A percentile compares a stretch with the other conserved stretches of the same genome.
phyloP scores from a whole-genome alignment of 441 rosid genomes.

The Capsella rubella region DNA sequence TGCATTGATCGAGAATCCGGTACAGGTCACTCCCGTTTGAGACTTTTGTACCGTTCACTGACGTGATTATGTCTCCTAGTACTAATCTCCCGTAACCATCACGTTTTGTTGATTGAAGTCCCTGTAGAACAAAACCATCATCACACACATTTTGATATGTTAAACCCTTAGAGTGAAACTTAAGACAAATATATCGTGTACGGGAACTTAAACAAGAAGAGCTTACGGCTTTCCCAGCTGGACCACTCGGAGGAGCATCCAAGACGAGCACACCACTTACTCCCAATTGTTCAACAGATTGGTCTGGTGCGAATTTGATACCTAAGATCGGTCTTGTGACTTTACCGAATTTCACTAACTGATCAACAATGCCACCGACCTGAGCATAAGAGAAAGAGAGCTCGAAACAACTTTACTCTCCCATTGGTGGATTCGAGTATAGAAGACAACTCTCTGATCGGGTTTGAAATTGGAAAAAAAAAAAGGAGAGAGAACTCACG shows the following conservation, averaged over 20 bases:
- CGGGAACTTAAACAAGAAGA: background rate
- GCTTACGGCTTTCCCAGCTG: slow-evolving; percentile 97
- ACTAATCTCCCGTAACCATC: slow-evolving; percentile 89
- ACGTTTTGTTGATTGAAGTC: slow-evolving; percentile 84
- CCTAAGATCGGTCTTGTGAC: slow-evolving; percentile 96
- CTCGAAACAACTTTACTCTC: slow-evolving; percentile 3
- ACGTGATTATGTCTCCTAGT: slow-evolving; percentile 92
- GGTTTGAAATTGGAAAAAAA: slow-evolving; percentile 4
- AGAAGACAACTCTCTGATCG: background rate
- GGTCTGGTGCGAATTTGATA: slow-evolving; percentile 98
- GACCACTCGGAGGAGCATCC: slow-evolving; percentile 92
- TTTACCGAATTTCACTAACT: slow-evolving; percentile 86
- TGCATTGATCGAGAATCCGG: slow-evolving; percentile 94
- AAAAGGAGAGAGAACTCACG: slow-evolving; percentile 55
- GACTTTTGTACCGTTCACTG: slow-evolving; percentile 84
- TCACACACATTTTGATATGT: background rate
- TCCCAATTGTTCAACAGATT: slow-evolving; percentile 96
- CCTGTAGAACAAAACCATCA: slow-evolving; percentile 56
- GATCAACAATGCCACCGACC: slow-evolving; percentile 94
- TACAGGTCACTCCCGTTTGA: slow-evolving; percentile 90
- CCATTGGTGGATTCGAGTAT: slow-evolving; percentile 15
- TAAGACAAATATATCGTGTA: background rate
- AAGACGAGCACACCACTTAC: slow-evolving; percentile 97
- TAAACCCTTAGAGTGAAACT: background rate
- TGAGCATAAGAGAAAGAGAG: slow-evolving; percentile 44